These are phyloP conservation scores for Xylariaceae sp. DNA, from an alignment of 2,329 filamentous ascomycete genomes.

Conservation along the genomic window DNA sequence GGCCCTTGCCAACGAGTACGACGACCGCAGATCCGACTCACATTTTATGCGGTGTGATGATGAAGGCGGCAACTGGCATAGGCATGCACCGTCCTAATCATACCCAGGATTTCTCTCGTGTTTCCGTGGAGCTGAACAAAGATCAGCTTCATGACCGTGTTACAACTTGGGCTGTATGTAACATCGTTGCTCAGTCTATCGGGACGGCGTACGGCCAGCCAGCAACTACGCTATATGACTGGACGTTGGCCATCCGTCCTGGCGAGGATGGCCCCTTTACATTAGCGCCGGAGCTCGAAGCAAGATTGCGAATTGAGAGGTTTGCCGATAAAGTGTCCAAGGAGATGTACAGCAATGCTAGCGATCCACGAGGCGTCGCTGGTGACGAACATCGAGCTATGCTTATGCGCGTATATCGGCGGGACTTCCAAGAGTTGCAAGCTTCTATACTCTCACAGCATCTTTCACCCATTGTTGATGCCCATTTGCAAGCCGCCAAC, in stretches of 20 bases:
- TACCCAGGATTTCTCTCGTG: constrained; percentile 76
- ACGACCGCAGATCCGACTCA: constrained; percentile 77
- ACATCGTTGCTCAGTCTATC: constrained; percentile 74
- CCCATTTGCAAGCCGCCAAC: constrained; percentile 67
- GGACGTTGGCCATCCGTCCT: constrained; percentile 59
- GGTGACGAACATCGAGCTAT: constrained; percentile 63
- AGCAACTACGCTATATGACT: constrained; percentile 71
- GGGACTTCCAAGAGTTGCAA: constrained; percentile 59
- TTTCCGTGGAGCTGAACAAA: constrained; percentile 67
- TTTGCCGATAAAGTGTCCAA: constrained; percentile 75
- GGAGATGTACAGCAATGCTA: constrained; percentile 73
- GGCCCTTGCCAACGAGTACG: constrained; percentile 77
- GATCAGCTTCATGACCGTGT: constrained; percentile 75
- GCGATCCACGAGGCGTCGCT: constrained; percentile 63
- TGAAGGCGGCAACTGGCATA: constrained; percentile 80
- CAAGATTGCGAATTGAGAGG: constrained; percentile 64
- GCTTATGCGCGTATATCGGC: constrained; percentile 60
- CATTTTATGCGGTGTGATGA: constrained; percentile 77
- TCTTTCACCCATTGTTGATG: constrained; percentile 53
- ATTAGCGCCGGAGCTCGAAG: constrained; percentile 58
- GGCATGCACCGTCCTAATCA: constrained; percentile 76
- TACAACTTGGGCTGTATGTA: constrained; percentile 78
- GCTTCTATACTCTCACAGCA: constrained; percentile 55
- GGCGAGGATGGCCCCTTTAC: constrained; percentile 56
- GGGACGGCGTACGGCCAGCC: constrained; percentile 82